phyloP scores from a whole-genome alignment of 1,139 yeast species.

The Saccharomyces hybrid region DNA sequence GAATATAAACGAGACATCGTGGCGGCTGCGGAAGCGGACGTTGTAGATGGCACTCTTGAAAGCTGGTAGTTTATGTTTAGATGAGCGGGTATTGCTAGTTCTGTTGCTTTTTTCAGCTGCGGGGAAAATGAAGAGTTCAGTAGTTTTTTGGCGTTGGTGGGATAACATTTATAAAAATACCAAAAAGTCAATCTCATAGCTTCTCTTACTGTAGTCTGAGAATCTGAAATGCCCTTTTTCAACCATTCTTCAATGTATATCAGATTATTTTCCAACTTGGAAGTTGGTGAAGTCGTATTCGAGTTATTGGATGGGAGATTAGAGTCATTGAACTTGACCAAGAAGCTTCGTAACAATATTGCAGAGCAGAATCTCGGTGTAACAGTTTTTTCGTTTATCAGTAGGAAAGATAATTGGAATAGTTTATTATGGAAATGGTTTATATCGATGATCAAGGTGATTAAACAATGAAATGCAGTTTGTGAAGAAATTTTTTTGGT shows the following conservation, averaged over 20 bases:
- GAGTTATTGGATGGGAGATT: background rate
- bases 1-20: conserved; percentile 13
- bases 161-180: conserved; percentile 50
- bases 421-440: conserved; percentile 44
- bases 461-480: conserved; percentile 61
- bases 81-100: conserved; percentile 45
- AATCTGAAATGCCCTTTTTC: conserved; percentile 61
- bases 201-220: conserved; percentile 75
- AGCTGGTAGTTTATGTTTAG: conserved; percentile 22
- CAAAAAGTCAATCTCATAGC: conserved; percentile 68
- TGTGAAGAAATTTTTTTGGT: conserved; percentile 75
- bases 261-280: conserved; percentile 36
- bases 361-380: conserved; percentile 66
- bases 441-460: conserved; percentile 49
- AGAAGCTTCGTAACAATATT: conserved; percentile 58
- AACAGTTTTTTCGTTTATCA: conserved; percentile 60
- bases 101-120: conserved; percentile 48
- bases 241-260: conserved; percentile 49
- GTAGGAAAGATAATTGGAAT: conserved; percentile 44
- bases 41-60: conserved; percentile 5
- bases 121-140: conserved; percentile 33
- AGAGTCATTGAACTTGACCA: conserved; percentile 40
- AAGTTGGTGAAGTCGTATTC: conserved; percentile 1
- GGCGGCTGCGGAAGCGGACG: conserved; percentile 6
- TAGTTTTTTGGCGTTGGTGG: conserved; percentile 36